Evolutionary conservation across 371 early-diverging fungal genomes (phyloP).

Genomic region (Mucor lusitanicus): DNA sequence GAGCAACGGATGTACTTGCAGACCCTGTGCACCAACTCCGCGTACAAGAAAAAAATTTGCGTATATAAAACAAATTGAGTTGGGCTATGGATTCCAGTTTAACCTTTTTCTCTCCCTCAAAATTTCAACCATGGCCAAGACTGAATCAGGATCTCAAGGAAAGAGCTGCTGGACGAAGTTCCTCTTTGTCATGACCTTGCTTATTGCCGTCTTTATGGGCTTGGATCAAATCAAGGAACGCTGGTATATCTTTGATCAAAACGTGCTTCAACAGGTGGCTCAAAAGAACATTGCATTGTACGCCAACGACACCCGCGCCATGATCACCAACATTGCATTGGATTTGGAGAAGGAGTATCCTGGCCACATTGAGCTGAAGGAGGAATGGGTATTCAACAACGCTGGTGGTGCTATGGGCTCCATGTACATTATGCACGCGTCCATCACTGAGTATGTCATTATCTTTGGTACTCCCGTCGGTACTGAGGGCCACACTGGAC

Average conservation of each 20-base stretch:
- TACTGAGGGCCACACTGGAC: slow-evolving; percentile 59
- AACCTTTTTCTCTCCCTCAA: not conserved
- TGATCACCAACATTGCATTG: slow-evolving; percentile 39
- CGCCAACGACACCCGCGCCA: slow-evolving; percentile 29
- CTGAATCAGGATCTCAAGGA: not conserved
- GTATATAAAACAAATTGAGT: slow-evolving; percentile 1
- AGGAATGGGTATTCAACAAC: slow-evolving; percentile 59
- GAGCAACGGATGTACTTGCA: slow-evolving; percentile 14
- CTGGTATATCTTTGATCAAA: slow-evolving; percentile 48
- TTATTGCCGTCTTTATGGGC: slow-evolving; percentile 34
- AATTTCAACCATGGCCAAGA: slow-evolving; percentile 2
- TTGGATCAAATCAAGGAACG: slow-evolving; percentile 44
- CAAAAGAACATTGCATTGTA: slow-evolving; percentile 46
- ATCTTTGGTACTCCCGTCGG: slow-evolving; percentile 60
- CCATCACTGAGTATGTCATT: slow-evolving; percentile 57
- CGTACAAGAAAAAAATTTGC: not conserved
- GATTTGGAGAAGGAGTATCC: slow-evolving; percentile 48
- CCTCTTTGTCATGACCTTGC: slow-evolving; percentile 26
- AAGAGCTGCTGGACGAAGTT: slow-evolving; percentile 23
- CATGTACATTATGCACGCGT: slow-evolving; percentile 57
- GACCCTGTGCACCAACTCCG: slow-evolving; percentile 1
- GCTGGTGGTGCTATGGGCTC: slow-evolving; percentile 64
- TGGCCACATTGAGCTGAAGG: slow-evolving; percentile 44
- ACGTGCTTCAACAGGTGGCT: slow-evolving; percentile 45
- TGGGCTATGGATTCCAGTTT: not conserved